phyloP scores from a whole-genome alignment of 306 rosid species.

The Ceratonia siliqua region DNA sequence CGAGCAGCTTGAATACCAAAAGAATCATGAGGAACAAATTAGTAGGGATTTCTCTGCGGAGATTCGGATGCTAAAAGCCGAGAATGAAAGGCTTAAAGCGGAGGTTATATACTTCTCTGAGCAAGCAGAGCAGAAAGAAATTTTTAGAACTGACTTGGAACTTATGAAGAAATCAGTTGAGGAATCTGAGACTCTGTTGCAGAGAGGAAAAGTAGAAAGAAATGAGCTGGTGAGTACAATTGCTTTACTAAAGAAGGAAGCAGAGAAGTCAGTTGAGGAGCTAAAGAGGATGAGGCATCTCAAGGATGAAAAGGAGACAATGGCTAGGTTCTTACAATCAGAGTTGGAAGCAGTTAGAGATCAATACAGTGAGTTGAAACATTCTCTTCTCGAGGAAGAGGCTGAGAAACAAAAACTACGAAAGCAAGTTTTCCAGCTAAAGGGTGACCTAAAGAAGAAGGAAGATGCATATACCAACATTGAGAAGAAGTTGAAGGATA shows the following conservation, averaged over 20 bases:
- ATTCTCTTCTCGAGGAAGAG: constrained; percentile 60
- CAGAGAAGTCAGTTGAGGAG: constrained; percentile 52
- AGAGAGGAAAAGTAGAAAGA: constrained; percentile 56
- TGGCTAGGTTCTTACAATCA: constrained; percentile 43
- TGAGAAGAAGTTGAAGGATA: constrained; percentile 68
- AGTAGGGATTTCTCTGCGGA: constrained; percentile 55
- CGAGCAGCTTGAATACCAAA: constrained; percentile 59
- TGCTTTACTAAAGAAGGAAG: constrained; percentile 61
- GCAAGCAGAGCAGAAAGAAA: constrained; percentile 53
- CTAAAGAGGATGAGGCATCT: constrained; percentile 45
- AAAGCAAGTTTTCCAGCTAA: constrained; percentile 63
- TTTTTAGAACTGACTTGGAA: constrained; percentile 53
- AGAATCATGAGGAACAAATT: constrained; percentile 52
- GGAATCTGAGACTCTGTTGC: constrained; percentile 56
- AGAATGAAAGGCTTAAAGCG: constrained; percentile 56
- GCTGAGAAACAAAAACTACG: constrained; percentile 72
- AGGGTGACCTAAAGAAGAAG: constrained; percentile 69
- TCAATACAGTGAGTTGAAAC: constrained; percentile 59
- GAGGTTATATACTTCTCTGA: constrained; percentile 49
- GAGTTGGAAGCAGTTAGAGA: constrained; percentile 65
- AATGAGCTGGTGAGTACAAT: constrained; percentile 54
- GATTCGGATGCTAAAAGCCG: constrained; percentile 51
- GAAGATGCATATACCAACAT: constrained; percentile 50
- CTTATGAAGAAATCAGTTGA: constrained; percentile 52
- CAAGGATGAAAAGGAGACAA: constrained; percentile 59